Base-by-base conservation (phyloP, 768 basidiomycete genomes). In the Podaxis sp. region DNA sequence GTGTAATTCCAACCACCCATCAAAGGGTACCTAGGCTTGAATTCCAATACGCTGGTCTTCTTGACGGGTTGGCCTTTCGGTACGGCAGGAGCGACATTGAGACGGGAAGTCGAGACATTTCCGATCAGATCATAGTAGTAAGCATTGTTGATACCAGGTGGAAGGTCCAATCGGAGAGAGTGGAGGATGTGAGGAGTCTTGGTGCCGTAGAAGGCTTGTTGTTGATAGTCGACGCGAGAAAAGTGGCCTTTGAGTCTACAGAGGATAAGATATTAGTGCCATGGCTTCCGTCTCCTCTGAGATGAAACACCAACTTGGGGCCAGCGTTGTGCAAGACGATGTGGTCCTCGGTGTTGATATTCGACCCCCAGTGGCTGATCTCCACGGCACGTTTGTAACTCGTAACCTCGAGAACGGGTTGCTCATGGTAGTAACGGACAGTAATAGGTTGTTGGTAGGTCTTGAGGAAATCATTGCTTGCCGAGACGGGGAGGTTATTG, bases 1-100 rank as follows among this genome's bases (percentile, higher is more conserved):
- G 79, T 87, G 73, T 96, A 98, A 69, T 97, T 98, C 97, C 97
- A 99, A 46, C 96, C 94, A 32, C 97, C 97, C 66, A 98, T 72
- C 48, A 99, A 68, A 35, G 97, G 97, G 73, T 95, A 99, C 48
- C 97, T 84, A 0, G 97, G 96, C 42, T 80, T 81, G 52, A 98
- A 71, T 67, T 98, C 95, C 25, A 99, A 79, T 23, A 89, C 63
- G 56, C 91, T 91, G 67, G 80, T 79, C 47, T 83, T 79, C 59
- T 77, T 79, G 13, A 75, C 73, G 59, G 78, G 79, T 61, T 74
- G 73, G n/a, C 79, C 79, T 66, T 85, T 85, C 3, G 87, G 78
- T 5, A 81, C 76, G 5, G 89, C 84, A 44, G 89, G 88, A 1
- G 85, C 80, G 42, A 77, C 76, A 16, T 93, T 88, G 66, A 98